Evolutionary conservation across 1,139 yeast genomes (phyloP), one percentile per base, ranked within the genome.

Genomic region (Debaryomycetaceae sp.): DNA sequence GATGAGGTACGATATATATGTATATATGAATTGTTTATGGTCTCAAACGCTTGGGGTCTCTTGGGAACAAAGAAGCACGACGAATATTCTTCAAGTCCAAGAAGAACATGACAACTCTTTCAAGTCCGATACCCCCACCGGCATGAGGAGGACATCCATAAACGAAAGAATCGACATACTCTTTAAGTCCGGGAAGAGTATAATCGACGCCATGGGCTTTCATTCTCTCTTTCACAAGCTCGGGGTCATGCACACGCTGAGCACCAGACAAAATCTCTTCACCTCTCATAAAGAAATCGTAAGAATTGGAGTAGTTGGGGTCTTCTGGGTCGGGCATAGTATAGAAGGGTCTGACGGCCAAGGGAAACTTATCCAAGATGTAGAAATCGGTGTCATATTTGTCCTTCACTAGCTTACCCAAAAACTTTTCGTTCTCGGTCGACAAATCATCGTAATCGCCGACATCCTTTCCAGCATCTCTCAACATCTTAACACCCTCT

Each of bases 261-360:
- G 99, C 99, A 59, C 99, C 99, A 23, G 97, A 90, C 59, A 93
- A 76, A 59, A 93, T 93, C 72, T 93, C 99, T 75, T 93, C 99
- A 63, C 99, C 99, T 75, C 99, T 86, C 98, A 93, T 93, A 78
- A 95, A 95, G 83, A 95, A 93, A 75, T 93, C 99, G 66, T 91
- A 87, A 17, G 95, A 86, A 81, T 93, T 93, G 55, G 97, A 90
- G 74, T 90, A 90, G 59, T 84, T 78, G 53, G 96, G 81, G 72
- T 95, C 90, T 62, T 83, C 86, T 14, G 98, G 79, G 65, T 91
- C 97, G 50, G 99, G 98, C 99, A 95, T 93, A 47, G 99, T 93
- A 80, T 93, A 93, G 80, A 93, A 93, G 48, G 99, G 99, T 75
- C 99, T 86, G 47, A 90, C 80, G 29, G 88, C 95, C 62, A 90